Conservation (phyloP, 768 basidiomycete genomes). For the Dentipellis fragilis region DNA sequence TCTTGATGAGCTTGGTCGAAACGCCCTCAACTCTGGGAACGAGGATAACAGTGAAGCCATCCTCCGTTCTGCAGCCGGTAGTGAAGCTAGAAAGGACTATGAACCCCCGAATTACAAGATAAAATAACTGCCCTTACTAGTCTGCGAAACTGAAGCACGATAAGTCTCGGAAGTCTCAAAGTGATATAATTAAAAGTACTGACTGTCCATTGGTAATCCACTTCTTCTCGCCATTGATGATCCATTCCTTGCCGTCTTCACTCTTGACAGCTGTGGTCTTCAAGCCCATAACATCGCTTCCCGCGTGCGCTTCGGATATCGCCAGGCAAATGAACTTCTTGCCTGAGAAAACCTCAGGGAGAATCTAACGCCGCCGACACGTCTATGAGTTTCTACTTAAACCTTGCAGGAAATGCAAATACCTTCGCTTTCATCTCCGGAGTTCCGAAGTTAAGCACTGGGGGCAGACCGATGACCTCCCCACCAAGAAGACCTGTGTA, state of each 20-base stretch:
- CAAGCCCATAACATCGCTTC: constrained; percentile 76
- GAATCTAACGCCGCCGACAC: constrained; percentile 16
- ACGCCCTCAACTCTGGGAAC: constrained; percentile 76
- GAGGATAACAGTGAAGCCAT: constrained; percentile 79
- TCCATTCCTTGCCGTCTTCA: constrained; percentile 76
- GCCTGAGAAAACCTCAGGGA: constrained; percentile 61
- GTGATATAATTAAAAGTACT: constrained; percentile 13
- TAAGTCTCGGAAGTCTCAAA: background rate
- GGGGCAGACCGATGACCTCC: constrained; percentile 76
- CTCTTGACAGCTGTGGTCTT: constrained; percentile 72
- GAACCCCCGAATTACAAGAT: background rate
- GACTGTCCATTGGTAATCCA: constrained; percentile 74
- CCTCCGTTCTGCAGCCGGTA: constrained; percentile 60
- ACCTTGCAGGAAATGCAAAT: background rate
- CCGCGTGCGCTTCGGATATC: constrained; percentile 83
- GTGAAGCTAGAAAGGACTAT: constrained; percentile 36
- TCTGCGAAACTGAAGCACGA: constrained; percentile 21
- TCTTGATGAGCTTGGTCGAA: constrained; percentile 79
- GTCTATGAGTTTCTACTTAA: background rate
- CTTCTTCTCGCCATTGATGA: constrained; percentile 82
- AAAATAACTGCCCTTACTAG: constrained; percentile 22
- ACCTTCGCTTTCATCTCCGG: constrained; percentile 45
- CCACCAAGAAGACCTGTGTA: constrained; percentile 47
- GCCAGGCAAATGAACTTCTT: constrained; percentile 84
- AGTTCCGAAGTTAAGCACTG: constrained; percentile 74